Evolutionary conservation across 1,284 basidiomycete species (phyloP).

Genomic region (Leucoagaricus sp.): DNA sequence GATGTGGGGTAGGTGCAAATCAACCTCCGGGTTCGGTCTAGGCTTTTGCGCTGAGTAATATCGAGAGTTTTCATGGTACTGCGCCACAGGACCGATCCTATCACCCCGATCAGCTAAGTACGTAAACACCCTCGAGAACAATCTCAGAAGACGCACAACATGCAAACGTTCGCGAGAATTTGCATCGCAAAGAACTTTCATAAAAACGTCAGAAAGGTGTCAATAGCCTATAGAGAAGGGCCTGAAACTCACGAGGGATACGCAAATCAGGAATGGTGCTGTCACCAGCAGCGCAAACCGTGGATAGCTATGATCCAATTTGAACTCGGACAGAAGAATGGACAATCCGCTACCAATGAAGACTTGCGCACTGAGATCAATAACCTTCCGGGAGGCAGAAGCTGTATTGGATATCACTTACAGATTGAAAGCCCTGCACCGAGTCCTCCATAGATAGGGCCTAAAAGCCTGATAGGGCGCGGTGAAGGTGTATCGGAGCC

Average conservation of each 20-base stretch:
- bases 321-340: slow-evolving; percentile 63
- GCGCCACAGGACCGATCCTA: slow-evolving; percentile 71
- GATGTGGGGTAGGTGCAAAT: slow-evolving; percentile 66
- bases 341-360: slow-evolving; percentile 62
- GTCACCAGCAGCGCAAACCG: slow-evolving; percentile 69
- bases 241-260: slow-evolving; percentile 59
- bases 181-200: slow-evolving; percentile 65
- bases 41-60: slow-evolving; percentile 70
- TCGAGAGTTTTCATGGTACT: slow-evolving; percentile 72
- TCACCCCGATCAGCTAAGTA: slow-evolving; percentile 9
- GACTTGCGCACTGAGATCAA: slow-evolving; percentile 40
- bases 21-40: slow-evolving; percentile 60
- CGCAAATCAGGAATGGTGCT: slow-evolving; percentile 70
- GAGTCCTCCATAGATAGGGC: slow-evolving; percentile 77
- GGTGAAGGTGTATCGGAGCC: slow-evolving; percentile 38
- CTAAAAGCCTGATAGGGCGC: slow-evolving; percentile 72
- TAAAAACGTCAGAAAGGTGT: slow-evolving; percentile 7
- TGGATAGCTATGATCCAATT: slow-evolving; percentile 62
- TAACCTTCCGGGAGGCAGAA: neutral
- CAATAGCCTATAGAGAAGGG: neutral
- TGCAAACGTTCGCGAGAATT: slow-evolving; percentile 61
- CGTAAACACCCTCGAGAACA: neutral
- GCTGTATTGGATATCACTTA: slow-evolving; percentile 34
- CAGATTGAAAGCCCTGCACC: slow-evolving; percentile 66
- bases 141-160: slow-evolving; percentile 41